These are phyloP conservation scores for Phytophthora ramorum DNA, from an alignment of 352 stramenopile species.

Conservation along the genomic window DNA sequence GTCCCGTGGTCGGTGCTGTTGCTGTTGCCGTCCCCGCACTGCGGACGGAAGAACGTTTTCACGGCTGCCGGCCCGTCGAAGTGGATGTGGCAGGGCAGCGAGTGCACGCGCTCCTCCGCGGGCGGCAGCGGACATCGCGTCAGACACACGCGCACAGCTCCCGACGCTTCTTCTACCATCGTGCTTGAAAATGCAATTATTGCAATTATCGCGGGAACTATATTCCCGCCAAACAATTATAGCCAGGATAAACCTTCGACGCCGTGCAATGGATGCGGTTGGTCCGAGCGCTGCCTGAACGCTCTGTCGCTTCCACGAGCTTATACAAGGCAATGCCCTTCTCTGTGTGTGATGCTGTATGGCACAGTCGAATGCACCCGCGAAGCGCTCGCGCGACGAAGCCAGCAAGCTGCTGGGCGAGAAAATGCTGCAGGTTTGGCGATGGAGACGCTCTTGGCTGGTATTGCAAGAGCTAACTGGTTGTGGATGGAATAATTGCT, in stretches of 20 bases:
- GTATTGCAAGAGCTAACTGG: not conserved
- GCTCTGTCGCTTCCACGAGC: not conserved
- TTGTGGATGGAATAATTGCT: not conserved
- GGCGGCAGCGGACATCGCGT: slow-evolving; percentile 77
- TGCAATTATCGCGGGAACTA: slow-evolving; percentile 14
- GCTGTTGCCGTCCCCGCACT: slow-evolving; percentile 30
- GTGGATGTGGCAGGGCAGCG: slow-evolving; percentile 78
- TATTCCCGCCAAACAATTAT: slow-evolving; percentile 36
- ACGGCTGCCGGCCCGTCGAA: slow-evolving; percentile 67
- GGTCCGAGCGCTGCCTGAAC: not conserved
- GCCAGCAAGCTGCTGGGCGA: slow-evolving; percentile 77
- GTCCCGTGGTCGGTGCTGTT: slow-evolving; percentile 30
- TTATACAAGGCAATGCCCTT: not conserved
- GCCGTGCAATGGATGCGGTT: slow-evolving; percentile 29
- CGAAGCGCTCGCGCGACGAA: slow-evolving; percentile 66
- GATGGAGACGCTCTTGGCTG: not conserved
- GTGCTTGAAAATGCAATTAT: slow-evolving; percentile 1
- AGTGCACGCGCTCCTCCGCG: slow-evolving; percentile 67
- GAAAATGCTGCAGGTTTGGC: slow-evolving; percentile 82
- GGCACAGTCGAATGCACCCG: slow-evolving; percentile 2
- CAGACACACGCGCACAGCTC: slow-evolving; percentile 58
- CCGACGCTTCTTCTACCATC: slow-evolving; percentile 30
- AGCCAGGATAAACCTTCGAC: slow-evolving; percentile 2
- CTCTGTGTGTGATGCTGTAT: slow-evolving; percentile 1
- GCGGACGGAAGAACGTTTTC: slow-evolving; percentile 77